Percentiles rank a stretch among this genome's conserved stretches.
phyloP scores from a whole-genome alignment of 73 alveolate genomes.

The Symbiodinium pilosum region DNA sequence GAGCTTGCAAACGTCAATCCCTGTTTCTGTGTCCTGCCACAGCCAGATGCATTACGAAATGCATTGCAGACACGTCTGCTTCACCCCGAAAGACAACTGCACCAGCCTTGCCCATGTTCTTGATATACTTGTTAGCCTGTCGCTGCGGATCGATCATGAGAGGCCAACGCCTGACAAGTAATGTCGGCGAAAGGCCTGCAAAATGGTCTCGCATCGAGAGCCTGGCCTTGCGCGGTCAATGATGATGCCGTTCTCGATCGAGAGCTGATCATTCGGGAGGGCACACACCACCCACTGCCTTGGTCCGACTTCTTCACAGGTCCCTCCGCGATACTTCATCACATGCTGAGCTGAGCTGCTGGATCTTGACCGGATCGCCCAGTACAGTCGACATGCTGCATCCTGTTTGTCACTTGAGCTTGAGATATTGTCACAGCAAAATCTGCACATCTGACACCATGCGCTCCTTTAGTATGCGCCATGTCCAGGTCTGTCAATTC shows the following conservation, averaged over 20 bases:
- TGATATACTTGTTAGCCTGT: conserved; percentile 99
- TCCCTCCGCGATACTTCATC: neutral
- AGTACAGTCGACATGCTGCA: conserved; percentile 98
- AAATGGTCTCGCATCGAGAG: neutral
- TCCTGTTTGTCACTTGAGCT: neutral
- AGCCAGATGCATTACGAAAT: too few species aligned
- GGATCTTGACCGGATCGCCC: conserved; percentile 97
- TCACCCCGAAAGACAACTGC: neutral
- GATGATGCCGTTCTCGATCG: conserved; percentile 98
- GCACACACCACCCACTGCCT: conserved; percentile 99
- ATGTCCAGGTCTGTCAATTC: conserved; percentile 53
- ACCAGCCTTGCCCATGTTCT: conserved; percentile 98
- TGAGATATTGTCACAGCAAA: neutral
- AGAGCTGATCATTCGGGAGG: conserved; percentile 99
- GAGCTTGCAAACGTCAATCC: conserved; percentile 98
- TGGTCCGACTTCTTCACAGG: neutral
- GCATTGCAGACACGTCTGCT: neutral
- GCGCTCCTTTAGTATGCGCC: conserved; percentile 79
- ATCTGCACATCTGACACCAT: neutral
- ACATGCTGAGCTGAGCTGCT: conserved; percentile 41
- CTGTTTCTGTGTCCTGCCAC: conserved; percentile 97
- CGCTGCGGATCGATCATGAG: conserved; percentile 99
- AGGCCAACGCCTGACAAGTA: conserved; percentile 97
- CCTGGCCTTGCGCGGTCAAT: conserved; percentile 73
- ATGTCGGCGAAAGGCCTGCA: neutral